Evolutionary conservation across 192 early-diverging fungal species (phyloP).

Genomic region (Pecoramyces ruminantium): DNA sequence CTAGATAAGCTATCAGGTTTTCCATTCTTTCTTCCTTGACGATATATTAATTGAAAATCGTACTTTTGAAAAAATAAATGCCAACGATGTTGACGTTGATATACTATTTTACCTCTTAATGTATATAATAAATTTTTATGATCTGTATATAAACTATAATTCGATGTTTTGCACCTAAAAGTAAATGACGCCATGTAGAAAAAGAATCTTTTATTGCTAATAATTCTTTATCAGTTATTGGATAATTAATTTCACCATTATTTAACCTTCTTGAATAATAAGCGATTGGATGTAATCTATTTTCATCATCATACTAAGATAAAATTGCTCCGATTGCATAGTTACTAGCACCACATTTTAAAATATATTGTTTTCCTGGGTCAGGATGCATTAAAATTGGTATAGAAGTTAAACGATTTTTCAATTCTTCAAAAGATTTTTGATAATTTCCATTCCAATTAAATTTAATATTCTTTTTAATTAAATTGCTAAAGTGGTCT

Average conservation of each 20-base stretch:
- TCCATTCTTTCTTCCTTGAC: slow-evolving; percentile 8
- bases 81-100: slow-evolving; percentile 15
- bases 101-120: slow-evolving; percentile 4
- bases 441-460: too few species aligned
- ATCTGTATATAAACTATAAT: slow-evolving; percentile 17
- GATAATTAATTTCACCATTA: too few species aligned
- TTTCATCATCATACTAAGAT: slow-evolving; percentile 16
- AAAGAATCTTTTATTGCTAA: too few species aligned
- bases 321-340: slow-evolving; percentile 14
- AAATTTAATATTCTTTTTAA: background rate
- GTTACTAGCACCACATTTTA: slow-evolving; percentile 19
- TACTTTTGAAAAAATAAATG: slow-evolving; percentile 2
- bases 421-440: slow-evolving; percentile 12
- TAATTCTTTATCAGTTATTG: too few species aligned
- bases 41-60: slow-evolving; percentile 7
- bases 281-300: too few species aligned
- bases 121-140: slow-evolving; percentile 22
- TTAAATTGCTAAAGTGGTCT: slow-evolving; percentile 8
- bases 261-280: too few species aligned
- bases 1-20: slow-evolving; percentile 12
- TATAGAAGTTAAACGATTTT: too few species aligned
- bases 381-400: slow-evolving; percentile 13
- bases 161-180: too few species aligned
- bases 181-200: too few species aligned
- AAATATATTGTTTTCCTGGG: slow-evolving; percentile 2